Percentiles rank a stretch among this genome's conserved stretches.
Conservation (phyloP, 257 asterid genomes). For the Cruciata laevipes region DNA sequence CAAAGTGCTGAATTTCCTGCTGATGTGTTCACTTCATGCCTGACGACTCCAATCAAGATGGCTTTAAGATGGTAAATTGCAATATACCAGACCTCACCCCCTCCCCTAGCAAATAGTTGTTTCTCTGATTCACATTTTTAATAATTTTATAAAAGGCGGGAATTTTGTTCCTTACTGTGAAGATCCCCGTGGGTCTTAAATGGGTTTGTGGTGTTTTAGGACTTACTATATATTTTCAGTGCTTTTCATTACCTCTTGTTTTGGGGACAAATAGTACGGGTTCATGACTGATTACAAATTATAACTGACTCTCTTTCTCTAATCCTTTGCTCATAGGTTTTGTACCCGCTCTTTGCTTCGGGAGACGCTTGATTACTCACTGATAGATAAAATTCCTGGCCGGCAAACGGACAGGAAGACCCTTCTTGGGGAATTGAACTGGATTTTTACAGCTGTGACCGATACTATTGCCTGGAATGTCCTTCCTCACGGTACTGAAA, state of each 20-base stretch:
- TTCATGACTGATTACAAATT: background rate
- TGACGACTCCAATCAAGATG: slow-evolving; percentile 95
- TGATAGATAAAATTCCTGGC: slow-evolving; percentile 96
- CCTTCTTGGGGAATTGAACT: slow-evolving; percentile 96
- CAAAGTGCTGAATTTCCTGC: slow-evolving; percentile 98
- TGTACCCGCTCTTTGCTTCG: slow-evolving; percentile 84
- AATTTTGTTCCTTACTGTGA: background rate
- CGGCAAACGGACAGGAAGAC: slow-evolving; percentile 99
- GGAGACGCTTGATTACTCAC: slow-evolving; percentile 74
- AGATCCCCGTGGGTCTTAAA: background rate
- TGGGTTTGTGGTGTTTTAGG: background rate
- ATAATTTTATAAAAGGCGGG: background rate
- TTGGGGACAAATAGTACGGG: background rate
- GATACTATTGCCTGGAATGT: slow-evolving; percentile 99
- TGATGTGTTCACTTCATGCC: slow-evolving; percentile 94
- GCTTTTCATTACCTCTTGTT: background rate
- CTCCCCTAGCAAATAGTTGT: background rate
- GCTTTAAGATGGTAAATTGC: slow-evolving; percentile 82
- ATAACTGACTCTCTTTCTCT: background rate
- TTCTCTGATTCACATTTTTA: background rate
- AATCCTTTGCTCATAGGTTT: slow-evolving; percentile 43
- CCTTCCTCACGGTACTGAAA: slow-evolving; percentile 84
- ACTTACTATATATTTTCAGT: background rate
- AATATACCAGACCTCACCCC: slow-evolving; percentile 10
- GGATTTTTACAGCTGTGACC: slow-evolving; percentile 99